Evolutionary conservation across 768 basidiomycete species (phyloP).

Genomic region (Pleurotus giganteus): DNA sequence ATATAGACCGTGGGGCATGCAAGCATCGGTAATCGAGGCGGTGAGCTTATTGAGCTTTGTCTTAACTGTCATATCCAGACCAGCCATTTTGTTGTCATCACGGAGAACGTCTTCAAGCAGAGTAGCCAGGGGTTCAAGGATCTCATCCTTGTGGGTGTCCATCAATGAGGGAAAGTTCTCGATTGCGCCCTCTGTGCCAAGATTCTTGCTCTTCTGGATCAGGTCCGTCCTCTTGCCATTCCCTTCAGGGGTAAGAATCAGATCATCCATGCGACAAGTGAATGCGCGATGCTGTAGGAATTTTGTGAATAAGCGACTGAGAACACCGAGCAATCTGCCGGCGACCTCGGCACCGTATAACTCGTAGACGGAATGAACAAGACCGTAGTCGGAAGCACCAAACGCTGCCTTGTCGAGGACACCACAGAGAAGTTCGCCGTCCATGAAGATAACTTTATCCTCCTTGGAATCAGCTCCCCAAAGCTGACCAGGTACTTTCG

Average conservation of each 20-base stretch:
- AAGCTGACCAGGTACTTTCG: constrained; percentile 84
- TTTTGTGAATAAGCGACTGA: constrained; percentile 94
- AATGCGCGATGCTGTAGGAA: constrained; percentile 96
- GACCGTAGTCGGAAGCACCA: constrained; percentile 92
- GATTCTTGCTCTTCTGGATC: constrained; percentile 60
- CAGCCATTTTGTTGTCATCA: constrained; percentile 97
- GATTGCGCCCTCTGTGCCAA: constrained; percentile 86
- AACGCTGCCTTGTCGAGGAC: constrained; percentile 97
- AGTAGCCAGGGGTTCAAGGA: constrained; percentile 52
- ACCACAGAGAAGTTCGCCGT: constrained; percentile 92
- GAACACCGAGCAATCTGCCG: constrained; percentile 87
- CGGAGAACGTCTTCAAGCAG: constrained; percentile 90
- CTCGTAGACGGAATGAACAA: constrained; percentile 96
- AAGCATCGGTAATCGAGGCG: constrained; percentile 83
- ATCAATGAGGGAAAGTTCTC: constrained; percentile 84
- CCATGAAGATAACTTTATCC: constrained; percentile 84
- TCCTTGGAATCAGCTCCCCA: constrained; percentile 85
- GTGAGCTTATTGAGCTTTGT: constrained; percentile 83
- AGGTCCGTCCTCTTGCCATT: constrained; percentile 68
- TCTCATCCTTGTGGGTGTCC: constrained; percentile 47
- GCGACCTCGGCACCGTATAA: constrained; percentile 89
- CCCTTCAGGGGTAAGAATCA: constrained; percentile 82
- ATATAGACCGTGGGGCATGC: constrained; percentile 82
- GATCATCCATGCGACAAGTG: constrained; percentile 98
- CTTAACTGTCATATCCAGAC: constrained; percentile 91